Conservation (phyloP, 441 rosid species). For the Erysimum pusillum region DNA sequence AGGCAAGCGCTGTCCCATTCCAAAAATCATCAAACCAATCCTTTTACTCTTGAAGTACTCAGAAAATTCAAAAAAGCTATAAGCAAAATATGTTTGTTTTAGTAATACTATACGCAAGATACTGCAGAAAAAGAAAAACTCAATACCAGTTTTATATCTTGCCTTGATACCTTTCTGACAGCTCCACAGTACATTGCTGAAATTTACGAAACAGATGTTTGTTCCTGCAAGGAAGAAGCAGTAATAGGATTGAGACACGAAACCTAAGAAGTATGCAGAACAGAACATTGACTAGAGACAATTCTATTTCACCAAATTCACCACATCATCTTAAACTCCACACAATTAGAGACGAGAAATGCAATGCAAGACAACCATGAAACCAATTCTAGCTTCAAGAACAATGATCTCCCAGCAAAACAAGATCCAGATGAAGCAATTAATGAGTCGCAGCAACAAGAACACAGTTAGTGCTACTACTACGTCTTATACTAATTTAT, state of each 20-base stretch:
- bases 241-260: not conserved
- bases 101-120: not conserved
- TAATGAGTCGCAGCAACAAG: not conserved
- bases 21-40: not conserved
- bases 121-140: not conserved
- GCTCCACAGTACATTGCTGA: conserved; percentile 73
- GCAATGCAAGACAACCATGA: not conserved
- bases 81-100: not conserved
- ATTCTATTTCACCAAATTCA: not conserved
- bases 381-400: not conserved
- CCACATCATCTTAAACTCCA: not conserved
- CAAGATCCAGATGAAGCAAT: not conserved
- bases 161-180: conserved; percentile 81
- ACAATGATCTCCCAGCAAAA: not conserved
- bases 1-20: not conserved
- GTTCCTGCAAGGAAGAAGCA: conserved; percentile 32
- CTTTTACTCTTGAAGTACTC: conserved; percentile 6
- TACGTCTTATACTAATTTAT: too few relatives aligned
- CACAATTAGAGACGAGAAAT: not conserved
- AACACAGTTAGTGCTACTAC: not conserved
- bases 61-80: not conserved
- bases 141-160: conserved; percentile 70
- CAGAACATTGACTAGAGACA: not conserved
- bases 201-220: conserved; percentile 11
- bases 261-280: not conserved